These are phyloP conservation scores for Tetrapisispora iriomotensis DNA, from an alignment of 805 yeast species.

Conservation along the genomic window DNA sequence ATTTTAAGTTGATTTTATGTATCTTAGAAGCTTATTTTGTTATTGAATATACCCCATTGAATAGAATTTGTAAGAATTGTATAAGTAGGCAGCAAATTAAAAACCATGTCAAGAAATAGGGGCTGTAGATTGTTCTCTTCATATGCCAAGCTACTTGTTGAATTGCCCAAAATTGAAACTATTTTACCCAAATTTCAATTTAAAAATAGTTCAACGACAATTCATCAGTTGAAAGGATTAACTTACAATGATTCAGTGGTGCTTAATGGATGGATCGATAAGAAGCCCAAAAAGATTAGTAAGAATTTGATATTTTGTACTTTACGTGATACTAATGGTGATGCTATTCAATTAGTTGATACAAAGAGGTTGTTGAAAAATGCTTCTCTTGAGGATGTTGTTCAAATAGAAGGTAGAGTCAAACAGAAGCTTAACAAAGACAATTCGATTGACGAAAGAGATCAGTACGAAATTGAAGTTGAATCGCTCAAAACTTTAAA, in stretches of 20 bases:
- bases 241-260: slow-evolving; percentile 29
- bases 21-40: too few species aligned
- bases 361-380: slow-evolving; percentile 34
- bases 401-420: slow-evolving; percentile 52
- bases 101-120: neutral
- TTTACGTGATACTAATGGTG: slow-evolving; percentile 66
- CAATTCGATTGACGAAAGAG: slow-evolving; percentile 15
- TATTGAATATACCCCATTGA: too few species aligned
- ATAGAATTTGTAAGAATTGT: too few species aligned
- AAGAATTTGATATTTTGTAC: slow-evolving; percentile 59
- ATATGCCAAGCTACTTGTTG: neutral
- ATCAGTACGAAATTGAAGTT: slow-evolving; percentile 51
- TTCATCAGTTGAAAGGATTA: slow-evolving; percentile 3
- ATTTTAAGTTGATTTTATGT: too few species aligned
- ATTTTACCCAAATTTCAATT: slow-evolving; percentile 13
- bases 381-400: slow-evolving; percentile 63
- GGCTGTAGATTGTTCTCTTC: neutral
- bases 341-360: slow-evolving; percentile 48
- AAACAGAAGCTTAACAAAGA: slow-evolving; percentile 18
- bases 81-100: too few species aligned
- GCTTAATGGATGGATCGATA: slow-evolving; percentile 77
- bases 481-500: slow-evolving; percentile 48
- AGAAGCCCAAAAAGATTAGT: slow-evolving; percentile 61
- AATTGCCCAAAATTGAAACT: slow-evolving; percentile 8
- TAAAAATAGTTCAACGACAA: slow-evolving; percentile 6